Evolutionary conservation across 2,329 filamentous ascomycete genomes (phyloP), one percentile per base, ranked within the genome.

Genomic region (Epichloe brachyelytri): DNA sequence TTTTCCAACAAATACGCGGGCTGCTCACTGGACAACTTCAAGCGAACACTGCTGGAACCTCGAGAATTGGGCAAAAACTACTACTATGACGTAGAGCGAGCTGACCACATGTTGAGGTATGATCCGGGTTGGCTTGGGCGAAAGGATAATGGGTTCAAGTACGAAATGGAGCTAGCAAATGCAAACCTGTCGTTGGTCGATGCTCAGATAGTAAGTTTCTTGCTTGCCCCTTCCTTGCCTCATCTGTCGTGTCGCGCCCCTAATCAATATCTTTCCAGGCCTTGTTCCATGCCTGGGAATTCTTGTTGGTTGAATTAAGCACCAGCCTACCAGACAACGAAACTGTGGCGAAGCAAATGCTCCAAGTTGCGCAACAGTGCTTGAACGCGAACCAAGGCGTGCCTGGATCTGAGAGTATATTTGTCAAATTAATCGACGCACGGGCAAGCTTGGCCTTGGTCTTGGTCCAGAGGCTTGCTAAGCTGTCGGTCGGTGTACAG

Each of bases 121-220:
- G 86, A 95, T 64, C 74, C 80, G 51, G 82, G 83, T 39, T 98
- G 93, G 93, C 71, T 71, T 49, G 85, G 85, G 43, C 74, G 72
- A 57, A 76, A 71, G 57, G 77, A 80, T 50, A 78, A 84, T 59
- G 90, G 90, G 0, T 95, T 95, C 68, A 77, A 79, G 55, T 78
- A 79, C 46, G 93, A 98, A 63, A 84, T 98, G 68, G 79, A 83
- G 60, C 82, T 82, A 54, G 93, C 91, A 41, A 98, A 98, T 65
- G 72, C 85, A 55, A 97, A 98, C 65, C 67, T 98, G 49, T 95
- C 90, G 22, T 74, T 95, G 36, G 88, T 98, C 36, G 89, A 97
- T 65, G 87, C 91, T 22, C 89, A 98, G 70, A 83, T 93, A 57
- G 83, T 87, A 73, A 69, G 83, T 72, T 39, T 38, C 26, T 58